Evolutionary conservation across 2,329 filamentous ascomycete genomes (phyloP).

Genomic region (Aureobasidium uvarum): DNA sequence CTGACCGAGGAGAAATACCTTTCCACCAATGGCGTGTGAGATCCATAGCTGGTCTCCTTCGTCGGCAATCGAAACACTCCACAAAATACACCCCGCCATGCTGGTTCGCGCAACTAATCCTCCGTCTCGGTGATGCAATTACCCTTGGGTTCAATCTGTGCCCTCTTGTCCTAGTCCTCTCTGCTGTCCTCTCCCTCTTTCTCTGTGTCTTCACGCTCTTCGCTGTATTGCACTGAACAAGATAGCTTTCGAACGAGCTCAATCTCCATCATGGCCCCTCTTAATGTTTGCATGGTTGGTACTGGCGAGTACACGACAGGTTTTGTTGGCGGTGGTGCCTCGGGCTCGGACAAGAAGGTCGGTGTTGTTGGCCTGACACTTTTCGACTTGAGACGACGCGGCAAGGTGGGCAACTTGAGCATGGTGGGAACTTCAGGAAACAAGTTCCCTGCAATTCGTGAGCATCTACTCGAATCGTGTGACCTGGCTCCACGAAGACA

Average conservation of each 20-base stretch:
- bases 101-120: neutral
- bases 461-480: constrained; percentile 38
- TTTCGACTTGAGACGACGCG: constrained; percentile 82
- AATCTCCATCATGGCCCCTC: constrained; percentile 46
- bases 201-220: neutral
- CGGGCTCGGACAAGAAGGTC: constrained; percentile 91
- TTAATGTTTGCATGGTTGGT: constrained; percentile 62
- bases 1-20: neutral
- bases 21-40: constrained; percentile 10
- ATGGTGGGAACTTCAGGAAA: constrained; percentile 89
- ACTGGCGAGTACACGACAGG: constrained; percentile 97
- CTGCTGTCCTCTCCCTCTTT: constrained; percentile 9
- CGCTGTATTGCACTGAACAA: neutral
- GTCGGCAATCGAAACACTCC: constrained; percentile 26
- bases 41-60: neutral
- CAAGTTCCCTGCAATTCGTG: constrained; percentile 90
- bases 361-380: constrained; percentile 88
- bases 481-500: neutral
- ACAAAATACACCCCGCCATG: constrained; percentile 25
- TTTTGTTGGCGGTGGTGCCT: constrained; percentile 80
- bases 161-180: neutral
- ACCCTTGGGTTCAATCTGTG: constrained; percentile 2
- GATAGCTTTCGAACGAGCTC: neutral
- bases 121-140: constrained; percentile 20
- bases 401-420: constrained; percentile 79